Base-by-base conservation (phyloP, 176 grass and related monocot species). In the Carex littledalei region DNA sequence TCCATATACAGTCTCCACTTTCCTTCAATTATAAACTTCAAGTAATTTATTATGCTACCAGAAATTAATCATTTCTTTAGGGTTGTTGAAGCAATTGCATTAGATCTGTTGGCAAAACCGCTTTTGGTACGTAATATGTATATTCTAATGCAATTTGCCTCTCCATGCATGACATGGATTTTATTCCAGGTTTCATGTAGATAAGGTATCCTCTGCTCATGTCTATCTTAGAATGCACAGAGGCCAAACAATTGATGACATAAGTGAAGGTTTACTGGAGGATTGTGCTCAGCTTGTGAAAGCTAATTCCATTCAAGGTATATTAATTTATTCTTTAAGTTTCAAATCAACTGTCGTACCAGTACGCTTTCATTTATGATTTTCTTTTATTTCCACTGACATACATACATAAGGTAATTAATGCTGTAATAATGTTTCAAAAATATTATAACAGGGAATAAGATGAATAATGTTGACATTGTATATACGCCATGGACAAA, bases 131-230 rank as follows among this genome's bases (percentile, higher is more conserved):
- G 4, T 57, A 34, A 75, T 77, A 3, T 3, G 17, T 63, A 47
- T 65, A 32, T 83, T 83, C 24, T 67, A 67, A 32, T 83, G 8
- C 61, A 67, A 83, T 55, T 67, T 69, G 81, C 79, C 3, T 64
- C 55, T 61, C 15, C 9, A 81, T 59, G 15, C 64, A 26, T 26
- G 34, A 43, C 57, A 82, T 64, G 34, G 9, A 21, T 82, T 82
- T 82, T 50, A 61, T 24, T 65, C 32, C 79, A 99, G 96, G 96
- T 99, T 99, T 91, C 96, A 99, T 86, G 90, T 95, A 74, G 91
- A 99, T 85, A 99, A 99, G 87, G 88, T 96, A 35, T 99, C 96
- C 22, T 99, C 96, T 85, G 93, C 96, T 74, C 96, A 99, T 90
- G 96, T 95, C 85, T 99, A 96, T 82, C 17, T 99, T 90, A 90